Evolutionary conservation across 2,329 filamentous ascomycete species (phyloP), one percentile per base, ranked within the genome.

Genomic region (Phyllosticta paracitricarpa): DNA sequence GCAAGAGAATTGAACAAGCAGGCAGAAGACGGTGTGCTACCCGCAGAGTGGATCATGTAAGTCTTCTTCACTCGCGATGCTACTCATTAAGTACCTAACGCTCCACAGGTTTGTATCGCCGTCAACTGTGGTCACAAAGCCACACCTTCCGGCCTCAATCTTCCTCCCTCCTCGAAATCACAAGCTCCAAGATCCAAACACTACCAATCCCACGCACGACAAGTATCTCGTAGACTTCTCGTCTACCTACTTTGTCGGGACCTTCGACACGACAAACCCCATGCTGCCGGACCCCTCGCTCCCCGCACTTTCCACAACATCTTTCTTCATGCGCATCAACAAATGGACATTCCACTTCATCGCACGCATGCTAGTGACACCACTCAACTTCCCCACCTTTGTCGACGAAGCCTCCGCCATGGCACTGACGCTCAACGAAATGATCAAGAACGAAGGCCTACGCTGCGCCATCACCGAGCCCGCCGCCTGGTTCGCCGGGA

Each of bases 341-440:
- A 62, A 63, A 24, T 69, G 63, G 66, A 68, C 66, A 33, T 57
- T 67, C 33, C 58, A 62, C 10, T 63, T 64, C 40, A 61, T 70
- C 30, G 63, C 64, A 26, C 63, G 63, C 19, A 57, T 62, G 28
- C 64, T 68, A 52, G 64, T 62, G 2, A 63, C 66, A 6, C 65
- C 68, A 7, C 62, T 72, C 53, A 59, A 65, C 17, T 63, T 68
- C 52, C 54, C 57, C 7, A 14, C 57, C 54, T 61, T 59, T 56
- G 54, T 79, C 54, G 75, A 76, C 0, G 55, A 57, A 0, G 33
- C 26, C 33, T 68, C 79, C 3, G 79, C 78, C 2, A 79, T 81
- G 2, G 64, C 70, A 22, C 78, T 76, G 0, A 69, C 69, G 17
- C 57, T 67, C 4, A 33, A 33, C 33, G 58, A 59, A 10, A 19